These are phyloP conservation scores for Akanthomyces uredinophilus DNA, from an alignment of 2,329 filamentous ascomycete genomes.

Conservation along the genomic window DNA sequence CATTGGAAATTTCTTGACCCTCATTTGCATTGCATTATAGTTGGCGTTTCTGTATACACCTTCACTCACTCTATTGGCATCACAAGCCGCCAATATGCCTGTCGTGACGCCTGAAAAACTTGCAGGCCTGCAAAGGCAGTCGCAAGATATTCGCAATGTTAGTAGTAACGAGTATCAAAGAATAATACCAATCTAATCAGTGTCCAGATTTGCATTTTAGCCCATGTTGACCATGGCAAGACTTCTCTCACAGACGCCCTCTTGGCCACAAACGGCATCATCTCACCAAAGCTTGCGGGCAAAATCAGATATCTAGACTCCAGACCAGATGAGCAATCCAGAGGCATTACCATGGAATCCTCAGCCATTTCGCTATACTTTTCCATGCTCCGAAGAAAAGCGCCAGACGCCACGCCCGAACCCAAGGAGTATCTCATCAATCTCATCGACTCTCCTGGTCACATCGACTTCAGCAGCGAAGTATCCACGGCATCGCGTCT, in stretches of 20 bases:
- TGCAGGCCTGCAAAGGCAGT: conserved; percentile 79
- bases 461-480: conserved; percentile 98
- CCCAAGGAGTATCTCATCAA: conserved; percentile 93
- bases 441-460: conserved; percentile 93
- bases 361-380: conserved; percentile 97
- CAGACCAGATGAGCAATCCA: conserved; percentile 87
- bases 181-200: conserved; percentile 13
- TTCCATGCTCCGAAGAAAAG: conserved; percentile 73
- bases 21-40: conserved; percentile 1
- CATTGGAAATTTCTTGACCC: background rate
- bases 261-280: conserved; percentile 98
- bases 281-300: conserved; percentile 92
- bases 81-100: conserved; percentile 60
- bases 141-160: conserved; percentile 90
- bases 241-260: conserved; percentile 94
- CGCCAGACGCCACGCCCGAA: conserved; percentile 62
- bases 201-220: conserved; percentile 83
- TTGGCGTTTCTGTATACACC: conserved; percentile 2
- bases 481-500: conserved; percentile 92
- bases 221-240: conserved; percentile 97
- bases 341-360: conserved; percentile 99
- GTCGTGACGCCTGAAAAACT: conserved; percentile 88
- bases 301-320: conserved; percentile 98
- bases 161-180: conserved; percentile 25
- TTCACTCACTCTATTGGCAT: background rate